Conservation (phyloP, 192 early-diverging fungal genomes). For the Backusella sp. region DNA sequence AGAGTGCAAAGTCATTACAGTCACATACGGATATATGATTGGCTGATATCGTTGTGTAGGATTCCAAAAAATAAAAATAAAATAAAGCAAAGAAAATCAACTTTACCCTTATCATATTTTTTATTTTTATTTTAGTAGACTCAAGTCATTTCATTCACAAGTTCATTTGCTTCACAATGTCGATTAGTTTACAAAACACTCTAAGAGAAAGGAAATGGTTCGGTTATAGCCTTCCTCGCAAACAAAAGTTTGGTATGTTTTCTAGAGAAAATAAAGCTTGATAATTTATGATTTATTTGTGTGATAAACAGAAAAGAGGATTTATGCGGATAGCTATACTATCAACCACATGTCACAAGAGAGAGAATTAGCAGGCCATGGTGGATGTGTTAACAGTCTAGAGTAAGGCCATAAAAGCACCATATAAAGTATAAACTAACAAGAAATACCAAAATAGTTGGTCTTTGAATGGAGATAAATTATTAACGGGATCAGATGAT, state of each 20-base stretch:
- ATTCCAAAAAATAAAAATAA: not conserved
- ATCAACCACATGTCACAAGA: constrained; percentile 37
- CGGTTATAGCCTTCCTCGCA: not conserved
- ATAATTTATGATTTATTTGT: not conserved
- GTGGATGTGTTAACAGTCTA: constrained; percentile 58
- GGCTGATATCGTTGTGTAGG: not conserved
- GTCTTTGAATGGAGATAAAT: constrained; percentile 50
- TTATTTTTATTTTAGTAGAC: not conserved
- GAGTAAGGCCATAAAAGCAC: constrained; percentile 17
- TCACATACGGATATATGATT: not conserved
- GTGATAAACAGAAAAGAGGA: constrained; percentile 5
- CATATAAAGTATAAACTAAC: no score
- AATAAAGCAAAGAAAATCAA: not conserved
- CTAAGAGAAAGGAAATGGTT: constrained; percentile 8
- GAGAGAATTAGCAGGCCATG: constrained; percentile 40
- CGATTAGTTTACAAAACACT: constrained; percentile 9
- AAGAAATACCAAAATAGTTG: constrained; percentile 30
- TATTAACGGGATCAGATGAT: constrained; percentile 65
- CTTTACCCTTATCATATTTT: not conserved
- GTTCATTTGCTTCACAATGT: not conserved
- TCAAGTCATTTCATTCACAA: not conserved
- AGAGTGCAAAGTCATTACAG: not conserved
- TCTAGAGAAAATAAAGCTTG: not conserved
- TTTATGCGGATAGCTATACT: constrained; percentile 23
- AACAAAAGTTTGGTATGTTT: not conserved